Evolutionary conservation across 495 filamentous ascomycete species (phyloP).

Genomic region (Jackrogersella multiformis): DNA sequence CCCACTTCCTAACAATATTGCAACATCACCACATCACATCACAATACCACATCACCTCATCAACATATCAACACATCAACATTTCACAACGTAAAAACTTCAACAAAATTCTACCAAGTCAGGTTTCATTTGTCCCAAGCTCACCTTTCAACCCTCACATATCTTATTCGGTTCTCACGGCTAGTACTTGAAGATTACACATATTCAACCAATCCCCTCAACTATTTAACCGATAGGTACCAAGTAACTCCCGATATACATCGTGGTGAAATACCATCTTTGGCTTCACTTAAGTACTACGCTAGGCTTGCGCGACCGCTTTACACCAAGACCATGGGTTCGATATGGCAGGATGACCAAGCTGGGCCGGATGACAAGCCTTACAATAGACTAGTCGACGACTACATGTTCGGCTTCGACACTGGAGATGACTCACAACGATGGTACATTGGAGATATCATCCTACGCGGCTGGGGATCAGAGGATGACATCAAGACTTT

Average conservation of each 20-base stretch:
- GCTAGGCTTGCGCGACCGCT: neutral
- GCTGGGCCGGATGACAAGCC: neutral
- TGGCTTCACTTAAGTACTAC: neutral
- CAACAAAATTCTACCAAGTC: neutral
- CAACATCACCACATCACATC: no score
- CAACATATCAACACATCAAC: no score
- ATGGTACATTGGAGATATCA: constrained; percentile 38
- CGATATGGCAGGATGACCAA: constrained; percentile 1
- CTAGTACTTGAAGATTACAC: neutral
- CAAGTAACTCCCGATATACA: no score
- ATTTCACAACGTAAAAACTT: neutral
- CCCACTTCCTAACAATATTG: neutral
- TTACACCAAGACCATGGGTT: neutral
- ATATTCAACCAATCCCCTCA: neutral
- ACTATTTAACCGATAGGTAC: neutral
- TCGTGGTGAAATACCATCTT: neutral
- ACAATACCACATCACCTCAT: no score
- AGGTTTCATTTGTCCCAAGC: neutral
- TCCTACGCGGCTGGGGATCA: constrained; percentile 34
- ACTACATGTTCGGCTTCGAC: constrained; percentile 47
- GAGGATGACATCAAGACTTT: constrained; percentile 42
- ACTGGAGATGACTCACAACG: constrained; percentile 34
- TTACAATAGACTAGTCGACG: constrained; percentile 9
- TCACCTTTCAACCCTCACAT: no score
- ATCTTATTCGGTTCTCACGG: neutral